Evolutionary conservation across 306 rosid species (phyloP), one percentile per base, ranked within the genome.

Genomic region (Vachellia pachyceras): DNA sequence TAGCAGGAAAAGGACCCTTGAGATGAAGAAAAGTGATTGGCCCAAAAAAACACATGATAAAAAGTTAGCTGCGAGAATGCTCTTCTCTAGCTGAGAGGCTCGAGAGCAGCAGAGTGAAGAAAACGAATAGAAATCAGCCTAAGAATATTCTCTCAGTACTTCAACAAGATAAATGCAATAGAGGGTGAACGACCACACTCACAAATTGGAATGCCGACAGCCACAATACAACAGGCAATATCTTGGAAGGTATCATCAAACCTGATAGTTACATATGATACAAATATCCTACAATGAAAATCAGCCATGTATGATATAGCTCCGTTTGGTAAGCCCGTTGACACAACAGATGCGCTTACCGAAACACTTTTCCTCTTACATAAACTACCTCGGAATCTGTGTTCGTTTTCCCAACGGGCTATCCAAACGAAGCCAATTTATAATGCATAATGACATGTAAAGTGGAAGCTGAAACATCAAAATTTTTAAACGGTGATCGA

Each of bases 21-120:
- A 54, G 50, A 36, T 22, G 35, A 35, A 20, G 75, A 64, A 77
- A 74, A 11, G 52, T 50, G 25, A 69, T 57, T 57, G 64, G 20
- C 29, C 64, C 22, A 13, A 10, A 20, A 20, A 57, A 57, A 20
- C 64, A 55, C 69, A 37, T 23, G 52, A 25, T 25, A 79, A 65
- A 78, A 74, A 10, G 42, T 60, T 17, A 61, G 60, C 25, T 49
- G 72, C 11, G 35, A 82, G 69, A 47, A 69, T 73, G 63, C 61
- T 42, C 40, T 40, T 46, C 36, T 69, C 58, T 69, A 20, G 33
- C 47, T 11, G 68, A 3, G 68, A 40, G 60, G 35, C 74, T 61
- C 52, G 49, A 82, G 20, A 60, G 18, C 15, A 6, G 22, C 10
- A 52, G 12, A 5, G 17, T 13, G 6, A 4, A 10, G 22, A 45